Conservation (phyloP, 2,329 filamentous ascomycete genomes). For the Clonostachys byssicola region DNA sequence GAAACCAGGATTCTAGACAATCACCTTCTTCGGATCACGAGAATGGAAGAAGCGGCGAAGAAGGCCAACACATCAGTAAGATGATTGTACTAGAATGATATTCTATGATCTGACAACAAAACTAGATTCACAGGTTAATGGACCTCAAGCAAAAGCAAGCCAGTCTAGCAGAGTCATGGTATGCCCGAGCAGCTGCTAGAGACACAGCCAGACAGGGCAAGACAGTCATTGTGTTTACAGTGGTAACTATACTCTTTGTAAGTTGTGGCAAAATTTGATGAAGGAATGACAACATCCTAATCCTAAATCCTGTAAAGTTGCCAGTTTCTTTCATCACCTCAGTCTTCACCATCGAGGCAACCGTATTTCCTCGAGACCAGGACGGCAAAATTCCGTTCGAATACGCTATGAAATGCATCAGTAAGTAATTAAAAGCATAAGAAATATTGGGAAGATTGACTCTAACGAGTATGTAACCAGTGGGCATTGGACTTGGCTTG, state of each 20-base stretch:
- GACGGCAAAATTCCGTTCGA: slow-evolving; percentile 4
- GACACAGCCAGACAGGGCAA: slow-evolving; percentile 5
- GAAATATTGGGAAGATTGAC: no score
- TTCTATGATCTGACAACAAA: no score
- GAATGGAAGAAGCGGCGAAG: not conserved
- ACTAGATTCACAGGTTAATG: slow-evolving; percentile 3
- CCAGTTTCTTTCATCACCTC: slow-evolving; percentile 2
- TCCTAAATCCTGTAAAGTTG: not conserved
- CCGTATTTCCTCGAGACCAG: not conserved
- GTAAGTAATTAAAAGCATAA: not conserved
- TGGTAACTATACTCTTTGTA: slow-evolving; percentile 6
- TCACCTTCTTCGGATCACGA: not conserved
- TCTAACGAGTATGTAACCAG: not conserved
- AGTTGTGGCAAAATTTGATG: not conserved
- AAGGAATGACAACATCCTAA: not conserved
- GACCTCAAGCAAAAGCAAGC: slow-evolving; percentile 7
- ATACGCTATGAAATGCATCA: slow-evolving; percentile 5
- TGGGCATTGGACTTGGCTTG: not conserved
- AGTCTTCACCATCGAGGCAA: slow-evolving; percentile 5
- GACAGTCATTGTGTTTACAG: slow-evolving; percentile 6
- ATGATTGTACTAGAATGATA: no score
- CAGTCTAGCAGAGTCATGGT: slow-evolving; percentile 3
- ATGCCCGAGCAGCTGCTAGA: slow-evolving; percentile 2
- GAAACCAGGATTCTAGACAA: not conserved
- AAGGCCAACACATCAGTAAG: not conserved